Evolutionary conservation across 139 green algal species (phyloP), one percentile per base, ranked within the genome.

Genomic region (Tetratostichococcus sp.): DNA sequence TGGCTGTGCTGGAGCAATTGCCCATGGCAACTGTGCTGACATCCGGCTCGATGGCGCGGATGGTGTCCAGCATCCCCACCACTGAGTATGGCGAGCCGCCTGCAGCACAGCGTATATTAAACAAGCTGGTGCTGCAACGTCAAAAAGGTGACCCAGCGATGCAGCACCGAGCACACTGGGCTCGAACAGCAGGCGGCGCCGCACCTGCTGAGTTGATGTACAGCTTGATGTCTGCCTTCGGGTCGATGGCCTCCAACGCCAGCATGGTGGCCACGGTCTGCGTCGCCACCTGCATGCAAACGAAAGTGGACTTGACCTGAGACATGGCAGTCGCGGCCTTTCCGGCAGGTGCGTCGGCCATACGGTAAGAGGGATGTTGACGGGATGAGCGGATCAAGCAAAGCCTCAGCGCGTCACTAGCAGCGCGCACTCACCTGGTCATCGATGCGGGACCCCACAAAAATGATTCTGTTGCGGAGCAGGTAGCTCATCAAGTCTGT

Each of bases 141-240:
- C 8, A 50, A 50, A 8, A 14, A 50, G 39, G 14, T 8, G 8
- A 50, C 8, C 14, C 39, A 50, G 14, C 22, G 26, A 28, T 25
- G 1, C n/a, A n/a, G n/a, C n/a, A n/a, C n/a, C n/a, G n/a, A 50
- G 39, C 39, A 50, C 39, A 21, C 8, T 50, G n/a, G 2, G 50
- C 14, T n/a, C 11, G 19, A 17, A 26, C 22, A 28, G 14, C 17
- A 2, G 11, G 50, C 2, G 1, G 23, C 11, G 1, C 19, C 2
- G 6, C 59, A 87, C 85, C 86, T 77, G 76, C 65, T 43, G 86
- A 96, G 84, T 98, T 98, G 82, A 98, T 97, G 85, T 98, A 98
- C 32, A 98, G 77, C 68, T 92, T 91, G 72, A 98, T 98, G 26
- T 97, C 92, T 62, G 92, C 82, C 0, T 88, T 79, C 4, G 87